Base-by-base conservation (phyloP, 2,329 filamentous ascomycete genomes). In the Hypocrella siamensis region DNA sequence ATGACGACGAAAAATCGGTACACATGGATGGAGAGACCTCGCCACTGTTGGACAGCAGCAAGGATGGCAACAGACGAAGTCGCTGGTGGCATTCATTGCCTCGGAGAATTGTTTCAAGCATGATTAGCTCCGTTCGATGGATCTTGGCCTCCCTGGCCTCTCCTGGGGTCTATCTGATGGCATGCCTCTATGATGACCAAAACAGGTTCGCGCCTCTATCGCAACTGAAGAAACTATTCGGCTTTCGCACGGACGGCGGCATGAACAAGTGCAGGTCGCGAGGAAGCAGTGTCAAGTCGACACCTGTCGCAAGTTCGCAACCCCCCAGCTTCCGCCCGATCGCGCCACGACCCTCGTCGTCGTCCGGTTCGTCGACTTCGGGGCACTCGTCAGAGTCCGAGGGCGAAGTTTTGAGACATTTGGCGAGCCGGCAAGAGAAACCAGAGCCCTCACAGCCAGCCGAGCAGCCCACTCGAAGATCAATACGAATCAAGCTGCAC, bases 401-500 rank as follows among this genome's bases (percentile, higher is more conserved):
- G 46, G 68, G 67, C 11, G 77, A 81, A 31, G 48, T 50, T 17
- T 49, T 47, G 16, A 46, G 43, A 31, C 40, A 36, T 38, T 41
- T 44, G 37, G 36, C 44, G 38, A 42, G 45, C 34, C 61, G 68
- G 28, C 70, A 81, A 46, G 63, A 64, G 28, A 68, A 78, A 32
- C 77, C 79, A 17, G 78, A 73, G 48, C 76, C 76, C 2, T 45
- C 64, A 16, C 61, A 63, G 30, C 58, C 63, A 17, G 49, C 61
- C 19, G 78, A 84, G 40, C 79, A 85, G 41, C 68, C 68, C 38
- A 46, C 71, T 6, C 72, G 81, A 46, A 70, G 84, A 35, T 93
- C 85, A 2, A 93, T 93, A 40, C 74, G 85, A 25, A 93, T 96
- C 46, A 93, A 90, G 56, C 65, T 93, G 11, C 76, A 88, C 52